These are phyloP conservation scores for Eucalyptus regnans DNA, from an alignment of 345 rosid genomes.

Conservation along the genomic window DNA sequence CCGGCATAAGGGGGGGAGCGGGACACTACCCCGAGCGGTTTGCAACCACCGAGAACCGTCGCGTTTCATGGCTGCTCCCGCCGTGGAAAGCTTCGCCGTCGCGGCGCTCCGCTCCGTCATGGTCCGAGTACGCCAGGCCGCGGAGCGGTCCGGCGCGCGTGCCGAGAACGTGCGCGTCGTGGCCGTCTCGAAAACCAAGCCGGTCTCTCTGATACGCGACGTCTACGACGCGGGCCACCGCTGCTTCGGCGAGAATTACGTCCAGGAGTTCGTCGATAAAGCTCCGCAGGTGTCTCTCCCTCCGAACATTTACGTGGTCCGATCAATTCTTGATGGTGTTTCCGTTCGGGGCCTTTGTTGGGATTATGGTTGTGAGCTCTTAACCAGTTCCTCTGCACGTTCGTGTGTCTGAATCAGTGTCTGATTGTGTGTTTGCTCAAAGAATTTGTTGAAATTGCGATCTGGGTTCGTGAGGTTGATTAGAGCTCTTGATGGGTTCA, in stretches of 20 bases:
- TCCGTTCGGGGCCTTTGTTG: not conserved
- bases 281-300: slow-evolving; percentile 54
- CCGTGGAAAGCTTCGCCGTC: slow-evolving; percentile 38
- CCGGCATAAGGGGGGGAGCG: not conserved
- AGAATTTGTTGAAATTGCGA: not conserved
- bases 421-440: not conserved
- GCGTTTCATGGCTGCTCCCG: slow-evolving; percentile 36
- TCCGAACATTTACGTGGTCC: not conserved
- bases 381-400: not conserved
- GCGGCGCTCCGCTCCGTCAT: slow-evolving; percentile 66
- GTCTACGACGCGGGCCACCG: slow-evolving; percentile 90
- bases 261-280: slow-evolving; percentile 77
- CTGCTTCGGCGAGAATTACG: slow-evolving; percentile 82
- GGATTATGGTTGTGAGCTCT: not conserved
- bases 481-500: not conserved
- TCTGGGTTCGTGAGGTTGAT: not conserved
- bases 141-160: slow-evolving; percentile 36
- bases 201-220: slow-evolving; percentile 74
- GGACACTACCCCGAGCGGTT: not conserved
- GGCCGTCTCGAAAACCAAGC: slow-evolving; percentile 81
- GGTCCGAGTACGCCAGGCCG: slow-evolving; percentile 58
- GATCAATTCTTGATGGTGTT: not conserved
- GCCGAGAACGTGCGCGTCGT: slow-evolving; percentile 52
- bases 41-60: not conserved
- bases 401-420: not conserved